Base-by-base conservation (phyloP, 257 asterid species). In the Voacanga thouarsii region DNA sequence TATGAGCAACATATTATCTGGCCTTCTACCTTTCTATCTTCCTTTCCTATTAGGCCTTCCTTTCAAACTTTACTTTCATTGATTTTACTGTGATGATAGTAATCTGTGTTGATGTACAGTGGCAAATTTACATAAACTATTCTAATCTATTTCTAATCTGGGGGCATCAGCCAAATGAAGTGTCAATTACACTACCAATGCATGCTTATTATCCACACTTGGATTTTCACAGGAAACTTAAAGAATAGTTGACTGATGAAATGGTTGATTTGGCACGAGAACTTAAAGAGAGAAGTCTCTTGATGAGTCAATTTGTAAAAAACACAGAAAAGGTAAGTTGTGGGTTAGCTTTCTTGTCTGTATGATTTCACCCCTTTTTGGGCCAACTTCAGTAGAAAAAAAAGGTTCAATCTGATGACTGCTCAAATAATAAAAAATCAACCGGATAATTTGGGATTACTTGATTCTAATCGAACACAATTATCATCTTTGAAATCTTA, bases 201-300 rank as follows among this genome's bases (percentile, higher is more conserved):
- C 72, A 39, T 67, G 16, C 28, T 37, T 23, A 51, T 53, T 59
- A 51, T n/a, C 18, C 14, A 47, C n/a, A 60, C 56, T 51, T 66
- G 75, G 18, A 68, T 80, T 60, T 80, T 69, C 76, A 69, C 92
- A 93, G 99, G 88, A 93, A 83, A 84, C 96, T 95, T 76, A 97
- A 95, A 87, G 99, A 95, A 71, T 91, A 90, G 78, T 83, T 93
- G 89, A 93, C 96, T 0, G 98, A 95, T 85, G 99, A 93, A 86
- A 91, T 95, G 98, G 98, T 90, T 79, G 88, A 75, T 77, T 88
- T 95, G 87, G 99, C 96, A 0, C 86, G 96, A 37, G 93, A 95
- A 82, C 94, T 95, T 71, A 95, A 94, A 82, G 96, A 92, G 89
- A 91, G 96, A 81, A 90, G 94, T 84, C 90, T 93, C 77, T 66